Evolutionary conservation across 306 rosid genomes (phyloP), one percentile per base, ranked within the genome.

Genomic region (Vicia sativa): DNA sequence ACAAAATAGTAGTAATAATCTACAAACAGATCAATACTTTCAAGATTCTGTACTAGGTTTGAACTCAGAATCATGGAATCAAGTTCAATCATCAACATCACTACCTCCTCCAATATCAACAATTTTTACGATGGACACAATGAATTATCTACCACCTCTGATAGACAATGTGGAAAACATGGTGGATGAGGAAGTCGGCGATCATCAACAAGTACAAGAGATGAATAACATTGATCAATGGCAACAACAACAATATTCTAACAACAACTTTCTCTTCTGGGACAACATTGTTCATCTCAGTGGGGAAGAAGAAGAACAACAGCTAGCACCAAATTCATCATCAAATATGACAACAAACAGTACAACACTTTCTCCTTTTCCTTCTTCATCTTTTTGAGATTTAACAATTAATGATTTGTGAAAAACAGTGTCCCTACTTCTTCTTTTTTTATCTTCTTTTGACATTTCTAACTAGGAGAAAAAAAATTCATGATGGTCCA

Each of bases 191-290:
- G 82, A 85, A 37, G 37, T 3, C 9, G 85, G 79, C 25, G 90
- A 80, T 8, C 75, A 16, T 16, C 8, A 15, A 54, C 18, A 79
- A 9, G 81, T 82, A 7, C 86, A 85, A 35, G 86, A 85, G 71
- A 46, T 89, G 64, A 84, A 80, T 73, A 52, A 10, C 58, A 52
- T 26, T 3, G 38, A 26, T 13, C 88, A 87, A 52, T 87, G 91
- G 92, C 65, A 59, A 4, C 91, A 59, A 2, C 91, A 89, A 70
- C 91, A 87, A 3, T 81, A 86, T 71, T 71, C 95, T 8, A 87
- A 73, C 5, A 87, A 71, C n/a, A 55, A 26, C 73, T 87, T 82
- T 73, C 73, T 87, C 5, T 92, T 89, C 31, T 92, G 98, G 98
- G 98, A 92, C 70, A 81, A 58, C 53, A 84, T 80, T 61, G 95